phyloP scores from a whole-genome alignment of 495 filamentous ascomycete genomes.

The Clohesyomyces aquaticus region DNA sequence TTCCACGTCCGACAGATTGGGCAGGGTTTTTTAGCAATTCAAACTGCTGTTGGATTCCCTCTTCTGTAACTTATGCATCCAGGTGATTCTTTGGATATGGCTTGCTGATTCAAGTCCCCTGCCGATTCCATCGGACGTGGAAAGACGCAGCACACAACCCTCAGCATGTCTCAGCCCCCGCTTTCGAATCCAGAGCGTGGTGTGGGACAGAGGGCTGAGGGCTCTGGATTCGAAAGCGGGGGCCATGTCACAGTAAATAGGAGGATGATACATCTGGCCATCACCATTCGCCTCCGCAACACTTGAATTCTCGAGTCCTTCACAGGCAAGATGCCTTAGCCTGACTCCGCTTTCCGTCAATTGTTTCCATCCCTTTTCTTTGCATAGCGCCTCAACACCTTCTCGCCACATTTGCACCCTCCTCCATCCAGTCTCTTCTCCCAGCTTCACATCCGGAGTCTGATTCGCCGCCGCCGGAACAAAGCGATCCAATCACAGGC shows the following conservation, averaged over 20 bases:
- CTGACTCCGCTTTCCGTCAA: slow-evolving; percentile 20
- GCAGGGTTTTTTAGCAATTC: too few species aligned
- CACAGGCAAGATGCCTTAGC: slow-evolving; percentile 3
- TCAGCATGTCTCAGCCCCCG: neutral
- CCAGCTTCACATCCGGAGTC: neutral
- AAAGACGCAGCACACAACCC: neutral
- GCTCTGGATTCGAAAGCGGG: too few species aligned
- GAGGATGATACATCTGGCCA: neutral
- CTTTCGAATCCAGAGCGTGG: too few species aligned
- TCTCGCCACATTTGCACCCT: slow-evolving; percentile 15
- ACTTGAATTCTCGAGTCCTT: neutral
- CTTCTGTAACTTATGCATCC: too few species aligned
- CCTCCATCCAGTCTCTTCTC: slow-evolving; percentile 4
- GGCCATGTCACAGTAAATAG: slow-evolving; percentile 11
- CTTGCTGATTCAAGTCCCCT: too few species aligned
- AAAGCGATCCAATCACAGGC: slow-evolving; percentile 34
- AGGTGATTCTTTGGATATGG: too few species aligned
- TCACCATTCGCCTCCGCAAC: slow-evolving; percentile 5
- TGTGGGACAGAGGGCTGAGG: too few species aligned
- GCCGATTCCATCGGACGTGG: too few species aligned
- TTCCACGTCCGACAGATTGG: too few species aligned
- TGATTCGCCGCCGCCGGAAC: slow-evolving; percentile 28
- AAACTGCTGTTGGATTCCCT: too few species aligned
- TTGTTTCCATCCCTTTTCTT: slow-evolving; percentile 39
- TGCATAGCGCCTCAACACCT: slow-evolving; percentile 26